These are phyloP conservation scores for Mycena leptocephala DNA, from an alignment of 768 basidiomycete species.

Conservation along the genomic window DNA sequence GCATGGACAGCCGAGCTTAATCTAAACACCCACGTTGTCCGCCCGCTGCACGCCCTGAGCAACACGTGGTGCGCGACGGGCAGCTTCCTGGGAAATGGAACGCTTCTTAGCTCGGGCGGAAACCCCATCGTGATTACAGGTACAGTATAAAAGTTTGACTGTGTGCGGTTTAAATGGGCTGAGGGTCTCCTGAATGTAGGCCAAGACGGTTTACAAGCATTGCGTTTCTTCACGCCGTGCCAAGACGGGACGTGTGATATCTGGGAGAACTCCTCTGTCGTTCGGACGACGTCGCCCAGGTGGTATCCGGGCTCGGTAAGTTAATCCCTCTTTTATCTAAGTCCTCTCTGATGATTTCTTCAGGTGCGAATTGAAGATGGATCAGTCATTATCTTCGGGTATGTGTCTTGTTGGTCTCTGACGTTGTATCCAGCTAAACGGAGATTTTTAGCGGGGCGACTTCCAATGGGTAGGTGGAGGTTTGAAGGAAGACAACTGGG, in stretches of 20 bases:
- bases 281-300: too few relatives aligned
- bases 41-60: too few relatives aligned
- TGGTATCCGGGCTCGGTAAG: too few relatives aligned
- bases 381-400: slow-evolving; percentile 34
- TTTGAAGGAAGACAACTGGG: slow-evolving; percentile 13
- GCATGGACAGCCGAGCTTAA: too few relatives aligned
- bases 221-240: slow-evolving; percentile 58
- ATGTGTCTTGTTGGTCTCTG: slow-evolving; percentile 13
- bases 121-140: slow-evolving; percentile 27
- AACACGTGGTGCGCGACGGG: slow-evolving; percentile 62
- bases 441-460: slow-evolving; percentile 48
- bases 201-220: slow-evolving; percentile 50
- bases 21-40: too few relatives aligned
- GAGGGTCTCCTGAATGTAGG: slow-evolving; percentile 17
- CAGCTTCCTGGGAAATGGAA: slow-evolving; percentile 58
- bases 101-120: slow-evolving; percentile 47
- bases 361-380: too few relatives aligned
- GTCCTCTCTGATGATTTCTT: too few relatives aligned
- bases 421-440: slow-evolving; percentile 55
- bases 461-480: slow-evolving; percentile 13
- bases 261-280: slow-evolving; percentile 51
- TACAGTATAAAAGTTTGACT: neutral
- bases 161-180: slow-evolving; percentile 3
- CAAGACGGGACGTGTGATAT: slow-evolving; percentile 49
- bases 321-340: too few relatives aligned